Evolutionary conservation across 2,329 filamentous ascomycete species (phyloP).

Genomic region (Microthyrium microscopicum): DNA sequence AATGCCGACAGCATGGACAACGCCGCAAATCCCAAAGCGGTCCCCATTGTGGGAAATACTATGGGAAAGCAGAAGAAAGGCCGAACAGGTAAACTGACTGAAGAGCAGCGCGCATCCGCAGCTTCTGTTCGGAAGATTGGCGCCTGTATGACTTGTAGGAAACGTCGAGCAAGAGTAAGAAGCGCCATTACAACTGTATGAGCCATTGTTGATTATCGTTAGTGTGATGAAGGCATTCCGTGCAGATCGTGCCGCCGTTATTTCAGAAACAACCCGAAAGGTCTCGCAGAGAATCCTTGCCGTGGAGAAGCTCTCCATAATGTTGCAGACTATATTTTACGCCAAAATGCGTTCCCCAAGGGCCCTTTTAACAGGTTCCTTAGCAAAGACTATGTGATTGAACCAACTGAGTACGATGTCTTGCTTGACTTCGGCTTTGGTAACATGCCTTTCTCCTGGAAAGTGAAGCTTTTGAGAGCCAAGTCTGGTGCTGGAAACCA

Average conservation of each 20-base stretch:
- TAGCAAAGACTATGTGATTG: not conserved
- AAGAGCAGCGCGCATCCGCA: not conserved
- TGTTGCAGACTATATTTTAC: conserved; percentile 10
- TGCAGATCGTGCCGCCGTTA: conserved; percentile 22
- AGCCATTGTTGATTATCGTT: not conserved
- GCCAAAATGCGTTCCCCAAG: conserved; percentile 2
- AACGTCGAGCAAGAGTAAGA: conserved; percentile 5
- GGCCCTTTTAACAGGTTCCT: not conserved
- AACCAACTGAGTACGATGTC: conserved; percentile 1
- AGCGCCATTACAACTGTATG: not conserved
- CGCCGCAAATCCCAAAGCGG: no score
- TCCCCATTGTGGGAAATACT: no score
- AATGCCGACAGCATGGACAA: no score
- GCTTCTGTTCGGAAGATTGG: conserved; percentile 5
- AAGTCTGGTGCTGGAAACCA: not conserved
- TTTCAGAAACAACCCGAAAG: conserved; percentile 20
- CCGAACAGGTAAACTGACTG: not conserved
- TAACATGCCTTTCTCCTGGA: not conserved
- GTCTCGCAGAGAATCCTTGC: conserved; percentile 21
- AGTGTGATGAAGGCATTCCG: conserved; percentile 23
- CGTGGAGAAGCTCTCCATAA: conserved; percentile 17
- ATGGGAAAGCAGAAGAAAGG: conserved; percentile 1
- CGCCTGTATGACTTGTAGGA: conserved; percentile 7
- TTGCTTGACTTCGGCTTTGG: conserved; percentile 8
- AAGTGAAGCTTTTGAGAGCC: not conserved